Evolutionary conservation across 2,329 filamentous ascomycete genomes (phyloP), one percentile per base, ranked within the genome.

Genomic region (Coniochaeta pulveracea): DNA sequence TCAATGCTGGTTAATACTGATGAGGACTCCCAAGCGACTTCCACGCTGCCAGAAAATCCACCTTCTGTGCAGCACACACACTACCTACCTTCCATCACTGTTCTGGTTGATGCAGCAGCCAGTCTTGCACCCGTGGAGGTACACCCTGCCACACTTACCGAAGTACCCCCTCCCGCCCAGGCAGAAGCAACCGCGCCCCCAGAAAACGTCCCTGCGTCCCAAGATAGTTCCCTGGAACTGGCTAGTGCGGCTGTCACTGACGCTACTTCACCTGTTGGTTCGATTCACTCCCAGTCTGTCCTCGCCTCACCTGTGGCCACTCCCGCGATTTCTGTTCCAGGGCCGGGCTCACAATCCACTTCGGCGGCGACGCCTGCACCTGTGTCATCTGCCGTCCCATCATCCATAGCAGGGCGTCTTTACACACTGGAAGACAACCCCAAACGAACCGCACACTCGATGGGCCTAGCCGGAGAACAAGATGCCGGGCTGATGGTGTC

Each of bases 401-500:
- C 26, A 17, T 27, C 26, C 26, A 14, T 17, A 27, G 26, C 14
- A 27, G 26, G 8, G 26, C 26, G 26, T 14, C 40, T 48, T 3
- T 47, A 56, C 14, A 58, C 58, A 1, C 50, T 65, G 6, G 62
- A 66, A 37, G 61, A 65, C 37, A 55, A 55, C 10, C 43, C 49
- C 12, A 52, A 56, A 34, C 43, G 51, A 12, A 64, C 62, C 2
- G 58, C 63, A 10, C 62, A 66, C 42, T 60, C 51, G 10, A 57
- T 66, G 48, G 63, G 62, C 0, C 49, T 58, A 10, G 52, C 60
- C 2, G 57, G 54, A 8, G 63, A 67, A 43, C 63, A 67, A 40
- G 64, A 66, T 34, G 55, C 60, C 2, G 55, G 63, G 39, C 51
- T 66, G 7, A 50, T 67, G 4, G 57, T 60, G 23, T 62, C 61